Evolutionary conservation across 257 asterid genomes (phyloP).

Genomic region (Nicotiana obtusifolia): DNA sequence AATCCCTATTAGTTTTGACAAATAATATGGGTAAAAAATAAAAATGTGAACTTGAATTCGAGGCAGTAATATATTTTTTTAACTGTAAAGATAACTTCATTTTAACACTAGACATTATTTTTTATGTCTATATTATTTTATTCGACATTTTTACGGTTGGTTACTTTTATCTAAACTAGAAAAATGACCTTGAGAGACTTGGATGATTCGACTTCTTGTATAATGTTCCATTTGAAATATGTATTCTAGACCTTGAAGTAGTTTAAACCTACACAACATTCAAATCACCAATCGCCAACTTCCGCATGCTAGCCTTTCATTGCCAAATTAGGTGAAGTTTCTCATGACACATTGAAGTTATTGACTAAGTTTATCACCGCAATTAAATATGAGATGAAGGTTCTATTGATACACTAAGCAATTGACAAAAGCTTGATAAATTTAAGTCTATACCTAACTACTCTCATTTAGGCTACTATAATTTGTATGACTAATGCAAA

Average conservation of each 20-base stretch:
- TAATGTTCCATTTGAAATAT: background rate
- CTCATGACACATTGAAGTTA: background rate
- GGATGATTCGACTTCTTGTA: background rate
- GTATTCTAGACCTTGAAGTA: background rate
- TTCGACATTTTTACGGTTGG: no score
- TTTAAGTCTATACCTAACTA: background rate
- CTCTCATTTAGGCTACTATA: background rate
- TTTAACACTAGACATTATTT: background rate
- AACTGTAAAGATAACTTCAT: background rate
- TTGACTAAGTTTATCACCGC: background rate
- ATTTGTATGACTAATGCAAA: background rate
- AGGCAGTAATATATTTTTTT: background rate
- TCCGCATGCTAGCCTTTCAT: background rate
- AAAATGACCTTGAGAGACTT: background rate
- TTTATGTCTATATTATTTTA: no score
- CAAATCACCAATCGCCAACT: background rate
- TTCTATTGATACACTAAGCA: background rate
- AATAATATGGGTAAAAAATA: background rate
- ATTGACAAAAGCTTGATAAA: background rate
- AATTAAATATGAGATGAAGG: background rate
- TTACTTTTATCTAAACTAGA: no score
- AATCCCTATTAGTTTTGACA: background rate
- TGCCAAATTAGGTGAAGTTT: background rate
- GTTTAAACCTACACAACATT: background rate
- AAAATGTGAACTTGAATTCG: background rate